Conservation (phyloP, 2,329 filamentous ascomycete genomes). For the Sarocladiaceae sp. region DNA sequence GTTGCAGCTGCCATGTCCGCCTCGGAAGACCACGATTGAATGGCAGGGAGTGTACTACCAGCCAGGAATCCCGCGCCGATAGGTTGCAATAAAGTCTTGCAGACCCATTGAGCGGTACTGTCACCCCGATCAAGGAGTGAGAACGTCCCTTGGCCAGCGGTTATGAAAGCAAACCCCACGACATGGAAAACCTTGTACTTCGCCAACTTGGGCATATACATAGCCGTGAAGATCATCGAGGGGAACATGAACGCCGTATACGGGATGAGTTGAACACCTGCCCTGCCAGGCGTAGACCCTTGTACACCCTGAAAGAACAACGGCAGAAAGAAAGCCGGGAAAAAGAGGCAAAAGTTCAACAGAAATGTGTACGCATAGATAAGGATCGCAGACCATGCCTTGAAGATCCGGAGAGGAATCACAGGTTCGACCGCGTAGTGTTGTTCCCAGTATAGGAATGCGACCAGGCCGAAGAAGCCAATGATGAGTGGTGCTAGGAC, state of each 20-base stretch:
- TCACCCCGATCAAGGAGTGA: conserved; percentile 30
- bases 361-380: conserved; percentile 20
- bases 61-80: conserved; percentile 39
- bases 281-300: conserved; percentile 23
- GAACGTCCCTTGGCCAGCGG: conserved; percentile 37
- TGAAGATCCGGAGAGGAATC: conserved; percentile 19
- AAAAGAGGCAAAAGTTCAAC: conserved; percentile 23
- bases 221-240: conserved; percentile 19
- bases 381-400: conserved; percentile 16
- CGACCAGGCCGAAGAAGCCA: neutral
- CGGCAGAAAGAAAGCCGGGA: conserved; percentile 36
- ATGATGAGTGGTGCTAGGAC: neutral
- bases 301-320: conserved; percentile 43
- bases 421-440: conserved; percentile 18
- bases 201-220: conserved; percentile 27
- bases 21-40: conserved; percentile 32
- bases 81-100: conserved; percentile 33
- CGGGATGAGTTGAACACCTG: conserved; percentile 30
- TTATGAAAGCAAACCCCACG: conserved; percentile 30
- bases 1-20: conserved; percentile 30
- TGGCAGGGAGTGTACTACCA: conserved; percentile 36
- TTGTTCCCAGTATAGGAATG: conserved; percentile 13
- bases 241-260: conserved; percentile 24
- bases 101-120: conserved; percentile 30
- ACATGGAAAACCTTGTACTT: conserved; percentile 30